Percentiles rank a stretch among this genome's conserved stretches.
Evolutionary conservation across 1,284 basidiomycete genomes (phyloP).

Genomic region (Marasmius sp.): DNA sequence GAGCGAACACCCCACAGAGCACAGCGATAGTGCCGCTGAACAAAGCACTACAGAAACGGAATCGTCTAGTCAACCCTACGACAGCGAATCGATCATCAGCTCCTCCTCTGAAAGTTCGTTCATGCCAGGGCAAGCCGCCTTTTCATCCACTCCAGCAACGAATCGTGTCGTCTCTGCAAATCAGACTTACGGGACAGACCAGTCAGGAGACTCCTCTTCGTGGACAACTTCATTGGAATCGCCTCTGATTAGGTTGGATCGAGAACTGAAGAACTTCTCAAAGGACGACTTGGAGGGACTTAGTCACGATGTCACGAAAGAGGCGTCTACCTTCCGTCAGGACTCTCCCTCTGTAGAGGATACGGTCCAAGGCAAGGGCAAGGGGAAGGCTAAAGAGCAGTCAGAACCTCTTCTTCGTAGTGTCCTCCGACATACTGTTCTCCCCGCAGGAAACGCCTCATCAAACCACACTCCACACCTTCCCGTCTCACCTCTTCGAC

Average conservation of each 20-base stretch:
- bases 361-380: slow-evolving; percentile 22
- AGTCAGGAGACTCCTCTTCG: slow-evolving; percentile 48
- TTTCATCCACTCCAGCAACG: slow-evolving; percentile 76
- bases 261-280: slow-evolving; percentile 62
- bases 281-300: slow-evolving; percentile 31
- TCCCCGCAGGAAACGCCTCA: slow-evolving; percentile 21
- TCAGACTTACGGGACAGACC: slow-evolving; percentile 38
- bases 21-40: slow-evolving; percentile 45
- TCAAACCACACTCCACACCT: slow-evolving; percentile 27
- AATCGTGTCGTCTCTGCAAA: slow-evolving; percentile 35
- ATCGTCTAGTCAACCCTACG: not conserved
- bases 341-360: not conserved
- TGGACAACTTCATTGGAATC: slow-evolving; percentile 74
- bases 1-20: slow-evolving; percentile 44
- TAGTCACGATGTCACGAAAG: not conserved
- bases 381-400: slow-evolving; percentile 46
- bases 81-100: slow-evolving; percentile 18
- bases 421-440: slow-evolving; percentile 49
- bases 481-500: slow-evolving; percentile 37
- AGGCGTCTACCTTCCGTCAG: slow-evolving; percentile 16
- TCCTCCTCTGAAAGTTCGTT: slow-evolving; percentile 67
- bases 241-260: slow-evolving; percentile 72
- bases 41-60: slow-evolving; percentile 26
- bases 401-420: slow-evolving; percentile 44
- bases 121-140: slow-evolving; percentile 61